Evolutionary conservation across 2,329 filamentous ascomycete genomes (phyloP), one percentile per base, ranked within the genome.

Genomic region (Clonostachys chloroleuca): DNA sequence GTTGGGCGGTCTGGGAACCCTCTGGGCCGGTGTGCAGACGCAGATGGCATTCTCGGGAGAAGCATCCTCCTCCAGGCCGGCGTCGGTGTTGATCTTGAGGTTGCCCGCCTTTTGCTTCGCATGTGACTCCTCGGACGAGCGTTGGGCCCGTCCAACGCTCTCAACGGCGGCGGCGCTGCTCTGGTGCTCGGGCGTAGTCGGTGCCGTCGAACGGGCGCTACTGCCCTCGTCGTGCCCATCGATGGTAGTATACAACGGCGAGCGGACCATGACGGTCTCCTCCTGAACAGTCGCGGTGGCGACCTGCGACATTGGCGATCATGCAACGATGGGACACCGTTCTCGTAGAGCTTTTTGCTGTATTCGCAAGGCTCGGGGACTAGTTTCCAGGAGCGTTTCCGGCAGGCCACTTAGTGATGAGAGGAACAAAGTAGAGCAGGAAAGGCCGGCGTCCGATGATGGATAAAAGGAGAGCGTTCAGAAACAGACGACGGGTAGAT

Each of bases 1-100:
- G 58, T 83, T 83, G 42, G 78, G 69, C 47, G 79, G 79, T 48
- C 79, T 69, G 4, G 78, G 79, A 42, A 82, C 74, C 58, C 81
- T 82, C 5, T 77, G 77, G 16, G 73, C 70, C 41, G 76, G 75
- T 12, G 75, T 72, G 56, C 79, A 83, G 51, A 81, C 67, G 61
- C 79, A 83, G 34, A 81, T 74, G 71, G 58, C 42, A 14, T 50
- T 44, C 10, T 78, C 74, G 45, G 66, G 50, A 16, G 52, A 51
- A n/a, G 52, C 55, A 40, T 66, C 63, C 37, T 54, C 55, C 45
- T 56, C 57, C 42, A 10, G 24, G 24, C 24, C 9, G 24, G 49
- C 53, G n/a, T 62, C 54, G 30, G 61, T 57, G 39, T 54, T 57
- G 48, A 60, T 51, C 40, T 54, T 57, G 45, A 62, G 53, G 39